Conservation (phyloP, 2,329 filamentous ascomycete species). For the Juglanconis oblonga region DNA sequence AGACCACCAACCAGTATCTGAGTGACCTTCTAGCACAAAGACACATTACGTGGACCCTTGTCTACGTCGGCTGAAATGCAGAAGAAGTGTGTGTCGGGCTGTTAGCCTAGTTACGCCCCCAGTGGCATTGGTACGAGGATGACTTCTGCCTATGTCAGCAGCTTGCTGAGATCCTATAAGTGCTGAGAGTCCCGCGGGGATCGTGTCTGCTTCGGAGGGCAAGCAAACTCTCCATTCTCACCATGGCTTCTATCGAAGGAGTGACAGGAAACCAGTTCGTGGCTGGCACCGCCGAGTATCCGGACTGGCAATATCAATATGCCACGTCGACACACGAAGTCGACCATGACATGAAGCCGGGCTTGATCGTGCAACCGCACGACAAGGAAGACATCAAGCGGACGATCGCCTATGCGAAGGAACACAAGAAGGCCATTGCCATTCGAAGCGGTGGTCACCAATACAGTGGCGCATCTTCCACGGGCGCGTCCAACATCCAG, state of each 20-base stretch:
- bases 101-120: no score
- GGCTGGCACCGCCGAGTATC: neutral
- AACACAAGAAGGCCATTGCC: conserved; percentile 39
- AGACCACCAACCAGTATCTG: no score
- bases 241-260: conserved; percentile 10
- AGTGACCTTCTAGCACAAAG: no score
- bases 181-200: no score
- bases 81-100: no score
- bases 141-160: no score
- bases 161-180: neutral
- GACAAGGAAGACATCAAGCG: conserved; percentile 39
- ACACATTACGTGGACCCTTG: no score
- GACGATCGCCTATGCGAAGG: conserved; percentile 38
- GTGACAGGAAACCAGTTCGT: conserved; percentile 8
- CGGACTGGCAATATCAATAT: conserved; percentile 38
- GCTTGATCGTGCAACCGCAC: conserved; percentile 41
- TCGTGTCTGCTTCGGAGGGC: neutral
- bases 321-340: conserved; percentile 39
- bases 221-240: neutral
- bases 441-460: conserved; percentile 47
- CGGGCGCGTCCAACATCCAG: conserved; percentile 41
- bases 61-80: no score
- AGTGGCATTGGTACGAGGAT: no score
- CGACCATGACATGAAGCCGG: conserved; percentile 42
- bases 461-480: conserved; percentile 48